Evolutionary conservation across 2,329 filamentous ascomycete genomes (phyloP), one percentile per base, ranked within the genome.

Genomic region (Xylaria sp.): DNA sequence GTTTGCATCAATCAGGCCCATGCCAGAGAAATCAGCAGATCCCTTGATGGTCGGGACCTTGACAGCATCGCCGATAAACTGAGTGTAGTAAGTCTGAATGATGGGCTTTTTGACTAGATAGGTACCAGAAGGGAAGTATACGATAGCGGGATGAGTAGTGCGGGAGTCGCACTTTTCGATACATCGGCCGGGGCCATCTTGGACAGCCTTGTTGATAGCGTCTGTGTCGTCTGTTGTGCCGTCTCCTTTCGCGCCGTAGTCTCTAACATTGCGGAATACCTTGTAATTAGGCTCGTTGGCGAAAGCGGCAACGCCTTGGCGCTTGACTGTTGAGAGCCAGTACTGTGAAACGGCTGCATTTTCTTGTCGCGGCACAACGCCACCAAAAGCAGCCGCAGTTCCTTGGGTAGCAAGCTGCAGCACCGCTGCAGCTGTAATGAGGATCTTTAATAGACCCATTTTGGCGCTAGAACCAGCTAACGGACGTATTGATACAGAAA

Each of bases 41-140:
- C 90, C 90, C 80, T 94, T 92, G 76, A 97, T 82, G 0, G 88
- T 89, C 0, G 94, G 93, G 13, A 89, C 77, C 65, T 85, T 81
- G 70, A 85, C 73, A 49, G 89, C 87, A 79, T 98, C 93, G 59
- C 94, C 94, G 35, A 97, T 83, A 64, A 98, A 86, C 75, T 97
- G 93, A 9, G 93, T 96, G 81, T 97, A 97, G 83, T 98, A 98
- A 77, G 89, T 90, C 75, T 93, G 90, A 53, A 93, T 78, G 67
- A 98, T 86, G 21, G 94, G 91, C 71, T 82, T 84, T 73, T 87
- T 92, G 69, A 98, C 88, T 17, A 90, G 72, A 73, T 97, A 98
- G 58, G 88, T 96, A 67, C 94, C 93, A 10, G 91, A 82, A 38
- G 93, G 93, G 81, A 98, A 96, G 81, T 96, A 98, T 54, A 98